Base-by-base conservation (phyloP, 169 alveolate species). In the Amoebophrya sp. region DNA sequence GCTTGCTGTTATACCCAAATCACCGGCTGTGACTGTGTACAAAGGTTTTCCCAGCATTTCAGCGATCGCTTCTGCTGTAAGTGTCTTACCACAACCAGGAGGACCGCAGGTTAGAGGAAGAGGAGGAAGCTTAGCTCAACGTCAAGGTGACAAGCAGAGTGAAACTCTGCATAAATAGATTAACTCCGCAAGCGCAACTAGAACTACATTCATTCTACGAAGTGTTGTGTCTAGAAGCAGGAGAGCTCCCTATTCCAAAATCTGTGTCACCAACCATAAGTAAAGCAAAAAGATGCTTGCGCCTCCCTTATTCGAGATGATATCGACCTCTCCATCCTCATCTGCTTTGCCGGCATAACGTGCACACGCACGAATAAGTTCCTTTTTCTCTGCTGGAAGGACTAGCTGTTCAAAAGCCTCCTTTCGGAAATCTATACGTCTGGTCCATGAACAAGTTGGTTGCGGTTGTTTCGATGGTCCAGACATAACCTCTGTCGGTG, bases 61-160 rank as follows among this genome's bases (percentile, higher is more conserved):
- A 0, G 93, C 93, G 29, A 92, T 92, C 38, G 93, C 93, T 83
- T 92, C 93, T 1, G 93, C 93, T 0, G 93, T 92, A 26, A 92
- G 90, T 2, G 93, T 92, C 47, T 92, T 92, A 1, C 93, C 93
- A n/a, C 93, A 40, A 47, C 93, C 93, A 2, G 93, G 93, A 0
- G 93, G 93, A 23, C 93, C 93, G 34, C n/a, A n/a, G n/a, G n/a
- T n/a, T n/a, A n/a, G n/a, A n/a, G n/a, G n/a, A n/a, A n/a, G n/a
- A n/a, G n/a, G n/a, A n/a, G n/a, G n/a, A n/a, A n/a, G n/a, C n/a
- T n/a, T n/a, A n/a, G n/a, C n/a, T n/a, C n/a, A n/a, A n/a, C n/a
- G n/a, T n/a, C n/a, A n/a, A n/a, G n/a, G n/a, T n/a, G n/a, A n/a
- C n/a, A n/a, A n/a, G n/a, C n/a, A n/a, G n/a, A n/a, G n/a, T n/a